These are phyloP conservation scores for Cryptosporidium bovis DNA, from an alignment of 169 alveolate species.

Conservation along the genomic window DNA sequence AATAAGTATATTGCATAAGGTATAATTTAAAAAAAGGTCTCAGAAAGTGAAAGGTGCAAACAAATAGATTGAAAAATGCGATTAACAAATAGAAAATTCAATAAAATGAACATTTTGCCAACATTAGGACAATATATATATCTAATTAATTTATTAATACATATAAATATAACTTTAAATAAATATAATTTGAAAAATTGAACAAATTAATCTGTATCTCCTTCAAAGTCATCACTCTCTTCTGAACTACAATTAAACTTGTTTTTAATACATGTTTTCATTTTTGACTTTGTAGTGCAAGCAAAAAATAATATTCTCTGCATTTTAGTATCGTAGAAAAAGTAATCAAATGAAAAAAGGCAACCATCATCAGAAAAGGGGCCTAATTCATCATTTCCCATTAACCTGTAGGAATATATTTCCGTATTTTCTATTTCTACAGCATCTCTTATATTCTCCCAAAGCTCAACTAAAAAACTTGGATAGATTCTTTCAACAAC, in stretches of 20 bases:
- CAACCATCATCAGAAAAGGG: constrained; percentile 70
- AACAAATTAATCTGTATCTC: constrained; percentile 14
- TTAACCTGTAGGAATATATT: constrained; percentile 55
- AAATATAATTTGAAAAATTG: not conserved
- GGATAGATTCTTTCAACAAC: constrained; percentile 79
- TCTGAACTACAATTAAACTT: not conserved
- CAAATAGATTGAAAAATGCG: too few relatives aligned
- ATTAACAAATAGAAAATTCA: too few relatives aligned
- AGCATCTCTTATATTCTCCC: constrained; percentile 74
- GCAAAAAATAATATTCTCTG: constrained; percentile 67
- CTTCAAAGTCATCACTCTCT: not conserved
- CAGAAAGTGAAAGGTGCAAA: too few relatives aligned
- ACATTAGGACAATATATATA: too few relatives aligned
- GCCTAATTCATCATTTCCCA: constrained; percentile 68
- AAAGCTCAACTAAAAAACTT: constrained; percentile 77
- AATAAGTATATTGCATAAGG: too few relatives aligned
- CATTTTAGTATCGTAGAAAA: constrained; percentile 50
- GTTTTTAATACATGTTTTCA: not conserved
- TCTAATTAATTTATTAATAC: too few relatives aligned
- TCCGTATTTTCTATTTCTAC: constrained; percentile 57
- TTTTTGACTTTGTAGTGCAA: constrained; percentile 60
- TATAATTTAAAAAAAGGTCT: too few relatives aligned
- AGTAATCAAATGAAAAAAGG: constrained; percentile 63
- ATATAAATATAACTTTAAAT: too few relatives aligned
- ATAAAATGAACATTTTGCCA: too few relatives aligned